Evolutionary conservation across 805 yeast genomes (phyloP), one percentile per base, ranked within the genome.

Genomic region (Metschnikowia arizonensis): DNA sequence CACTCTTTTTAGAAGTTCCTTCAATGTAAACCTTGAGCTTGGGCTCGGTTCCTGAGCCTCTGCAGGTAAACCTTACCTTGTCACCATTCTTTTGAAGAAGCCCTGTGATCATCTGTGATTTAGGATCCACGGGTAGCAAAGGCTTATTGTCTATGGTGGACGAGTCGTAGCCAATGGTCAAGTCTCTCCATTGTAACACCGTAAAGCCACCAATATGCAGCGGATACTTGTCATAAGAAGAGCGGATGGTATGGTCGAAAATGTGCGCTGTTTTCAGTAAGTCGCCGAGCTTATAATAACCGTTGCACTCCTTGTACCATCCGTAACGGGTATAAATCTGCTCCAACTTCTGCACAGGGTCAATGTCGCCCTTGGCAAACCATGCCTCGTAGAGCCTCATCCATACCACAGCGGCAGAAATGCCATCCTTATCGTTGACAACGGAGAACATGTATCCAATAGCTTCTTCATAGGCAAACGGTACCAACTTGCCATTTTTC

Each of bases 11-110:
- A 0, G 88, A 74, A 33, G 64, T 64, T 0, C 95, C 93, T 60
- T 91, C 99, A 28, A 91, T 82, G 65, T 91, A 91, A 0, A 91
- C 86, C 63, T 91, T 91, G 51, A 91, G 70, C 61, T 91, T 91
- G 2, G 97, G 97, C 62, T 91, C 99, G 0, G 99, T 91, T 9
- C 99, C 99, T 3, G 96, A 88, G 0, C 97, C 97, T 43, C 99
- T 75, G 40, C 87, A 81, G 0, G 98, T 90, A 59, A 90, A 82
- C 29, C 95, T 67, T 2, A 88, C 81, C 17, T 51, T 52, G 33
- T 71, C 77, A 1, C 34, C 52, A 14, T 23, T 23, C 14, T 12
- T 8, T 10, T 34, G 40, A 18, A 88, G 65, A 19, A 64, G 63
- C 1, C 76, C 83, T 0, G 97, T 89, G 52, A 91, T 82, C 97